phyloP scores from a whole-genome alignment of 2,329 filamentous ascomycete genomes.

The Diaporthe citrichinensis region DNA sequence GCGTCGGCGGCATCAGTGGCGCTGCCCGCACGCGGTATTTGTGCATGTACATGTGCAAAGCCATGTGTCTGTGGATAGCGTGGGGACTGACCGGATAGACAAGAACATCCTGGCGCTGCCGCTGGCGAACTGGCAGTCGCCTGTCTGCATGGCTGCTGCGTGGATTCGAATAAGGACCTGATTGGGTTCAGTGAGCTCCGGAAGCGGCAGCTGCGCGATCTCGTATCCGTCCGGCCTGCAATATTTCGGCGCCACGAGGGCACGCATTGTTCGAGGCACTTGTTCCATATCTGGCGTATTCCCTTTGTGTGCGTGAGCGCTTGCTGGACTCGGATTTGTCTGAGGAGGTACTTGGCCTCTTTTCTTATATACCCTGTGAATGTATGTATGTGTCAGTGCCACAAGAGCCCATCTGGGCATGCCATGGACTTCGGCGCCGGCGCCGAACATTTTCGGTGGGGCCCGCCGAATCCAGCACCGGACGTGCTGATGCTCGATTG shows the following conservation, averaged over 20 bases:
- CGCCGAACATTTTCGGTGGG: constrained; percentile 36
- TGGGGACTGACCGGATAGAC: constrained; percentile 48
- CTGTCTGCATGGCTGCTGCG: constrained; percentile 53
- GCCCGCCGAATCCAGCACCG: constrained; percentile 17
- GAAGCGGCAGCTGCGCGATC: constrained; percentile 58
- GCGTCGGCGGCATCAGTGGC: constrained; percentile 6
- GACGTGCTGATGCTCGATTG: not conserved
- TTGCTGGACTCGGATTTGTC: too few relatives aligned
- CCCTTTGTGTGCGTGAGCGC: too few relatives aligned
- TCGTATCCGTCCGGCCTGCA: constrained; percentile 56
- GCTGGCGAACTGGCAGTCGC: constrained; percentile 51
- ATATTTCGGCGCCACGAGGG: constrained; percentile 57
- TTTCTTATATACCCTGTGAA: not conserved
- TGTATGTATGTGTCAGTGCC: not conserved
- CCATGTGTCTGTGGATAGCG: not conserved
- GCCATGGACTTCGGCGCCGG: constrained; percentile 3
- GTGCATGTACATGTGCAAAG: constrained; percentile 42
- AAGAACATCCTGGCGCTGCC: constrained; percentile 48
- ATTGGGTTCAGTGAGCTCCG: constrained; percentile 57
- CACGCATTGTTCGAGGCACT: constrained; percentile 48
- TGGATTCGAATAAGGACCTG: constrained; percentile 60
- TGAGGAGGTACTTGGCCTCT: not conserved
- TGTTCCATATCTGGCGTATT: constrained; percentile 10
- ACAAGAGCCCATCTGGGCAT: not conserved
- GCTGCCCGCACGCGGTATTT: constrained; percentile 30